phyloP scores from a whole-genome alignment of 208 protist species.

The Trypanosoma mega region DNA sequence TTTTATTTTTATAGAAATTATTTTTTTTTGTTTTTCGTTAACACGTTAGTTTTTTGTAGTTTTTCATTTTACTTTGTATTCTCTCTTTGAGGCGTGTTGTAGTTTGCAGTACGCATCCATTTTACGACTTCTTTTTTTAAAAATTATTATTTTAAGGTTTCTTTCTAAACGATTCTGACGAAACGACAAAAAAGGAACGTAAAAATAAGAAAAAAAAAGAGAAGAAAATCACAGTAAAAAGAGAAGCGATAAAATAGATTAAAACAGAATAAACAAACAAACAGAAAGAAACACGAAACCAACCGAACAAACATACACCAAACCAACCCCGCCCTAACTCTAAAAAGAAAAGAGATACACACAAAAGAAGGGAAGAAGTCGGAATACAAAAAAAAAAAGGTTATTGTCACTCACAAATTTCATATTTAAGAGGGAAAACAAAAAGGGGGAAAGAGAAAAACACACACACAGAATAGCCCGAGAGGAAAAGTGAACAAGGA shows the following conservation, averaged over 20 bases:
- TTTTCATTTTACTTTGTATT: no score
- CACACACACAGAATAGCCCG: not conserved
- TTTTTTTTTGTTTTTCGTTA: conserved; percentile 15
- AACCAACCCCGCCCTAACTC: no score
- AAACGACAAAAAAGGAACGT: conserved; percentile 4
- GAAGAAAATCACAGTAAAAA: not conserved
- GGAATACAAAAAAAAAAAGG: conserved; percentile 12
- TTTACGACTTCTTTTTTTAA: conserved; percentile 11
- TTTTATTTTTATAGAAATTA: conserved; percentile 9
- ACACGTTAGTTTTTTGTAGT: conserved; percentile 15
- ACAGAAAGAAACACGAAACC: conserved; percentile 6
- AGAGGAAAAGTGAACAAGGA: no score
- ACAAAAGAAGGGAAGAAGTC: no score
- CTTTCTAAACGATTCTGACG: conserved; percentile 8
- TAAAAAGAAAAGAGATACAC: conserved; percentile 2
- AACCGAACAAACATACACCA: not conserved
- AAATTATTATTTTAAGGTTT: not conserved
- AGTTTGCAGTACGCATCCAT: no score
- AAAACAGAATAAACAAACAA: not conserved
- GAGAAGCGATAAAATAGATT: not conserved
- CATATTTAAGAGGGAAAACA: not conserved
- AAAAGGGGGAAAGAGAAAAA: not conserved
- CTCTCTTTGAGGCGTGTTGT: no score
- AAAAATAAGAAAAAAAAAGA: conserved; percentile 5
- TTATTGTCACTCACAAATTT: not conserved